phyloP scores from a whole-genome alignment of 2,329 filamentous ascomycete species.

The Colletotrichum trifolii region DNA sequence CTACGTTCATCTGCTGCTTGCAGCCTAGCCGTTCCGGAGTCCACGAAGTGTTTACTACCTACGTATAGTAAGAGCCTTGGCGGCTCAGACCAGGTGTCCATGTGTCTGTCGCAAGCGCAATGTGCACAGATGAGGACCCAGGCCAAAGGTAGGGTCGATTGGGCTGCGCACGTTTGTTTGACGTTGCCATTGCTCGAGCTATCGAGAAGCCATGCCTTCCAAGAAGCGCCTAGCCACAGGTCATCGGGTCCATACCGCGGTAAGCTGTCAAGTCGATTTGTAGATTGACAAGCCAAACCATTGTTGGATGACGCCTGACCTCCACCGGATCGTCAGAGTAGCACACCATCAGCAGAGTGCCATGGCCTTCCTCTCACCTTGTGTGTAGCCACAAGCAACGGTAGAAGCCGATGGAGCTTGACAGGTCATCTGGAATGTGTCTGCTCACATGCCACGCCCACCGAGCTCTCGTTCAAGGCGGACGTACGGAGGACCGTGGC shows the following conservation, averaged over 20 bases:
- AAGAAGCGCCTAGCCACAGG: constrained; percentile 6
- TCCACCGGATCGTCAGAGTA: no score
- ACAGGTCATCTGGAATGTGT: no score
- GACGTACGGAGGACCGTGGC: not conserved
- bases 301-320: constrained; percentile 1
- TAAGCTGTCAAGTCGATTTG: not conserved
- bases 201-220: constrained; percentile 21
- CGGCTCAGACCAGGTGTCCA: constrained; percentile 20
- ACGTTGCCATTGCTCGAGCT: constrained; percentile 28
- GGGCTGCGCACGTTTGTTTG: constrained; percentile 31
- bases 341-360: no score
- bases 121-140: constrained; percentile 26
- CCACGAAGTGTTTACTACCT: not conserved
- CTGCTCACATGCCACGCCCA: no score
- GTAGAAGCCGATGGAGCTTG: not conserved
- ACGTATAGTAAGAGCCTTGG: constrained; percentile 11
- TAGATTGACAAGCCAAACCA: constrained; percentile 12
- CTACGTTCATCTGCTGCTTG: constrained; percentile 21
- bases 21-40: constrained; percentile 18
- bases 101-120: constrained; percentile 23
- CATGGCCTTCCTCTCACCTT: not conserved
- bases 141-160: constrained; percentile 12
- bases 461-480: no score
- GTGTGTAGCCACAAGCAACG: constrained; percentile 12
- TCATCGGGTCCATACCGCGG: not conserved